Evolutionary conservation across 1,139 yeast species (phyloP).

Genomic region (Hemisphaericaspora lyxosophila): DNA sequence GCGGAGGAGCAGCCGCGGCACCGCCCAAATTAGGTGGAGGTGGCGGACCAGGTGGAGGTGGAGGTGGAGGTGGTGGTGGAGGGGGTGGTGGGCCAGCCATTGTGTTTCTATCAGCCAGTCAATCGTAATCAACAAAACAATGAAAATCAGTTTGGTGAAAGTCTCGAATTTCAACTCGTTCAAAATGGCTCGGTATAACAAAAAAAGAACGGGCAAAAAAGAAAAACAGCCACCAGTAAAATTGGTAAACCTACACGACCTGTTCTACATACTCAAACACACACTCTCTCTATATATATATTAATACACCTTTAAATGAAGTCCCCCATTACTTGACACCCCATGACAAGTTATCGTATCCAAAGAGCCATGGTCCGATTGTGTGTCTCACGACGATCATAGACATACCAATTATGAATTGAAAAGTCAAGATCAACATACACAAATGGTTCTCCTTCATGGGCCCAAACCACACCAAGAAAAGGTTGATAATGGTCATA

Average conservation of each 20-base stretch:
- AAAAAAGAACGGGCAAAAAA: neutral
- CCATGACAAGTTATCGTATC: constrained; percentile 74
- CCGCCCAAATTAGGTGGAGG: constrained; percentile 9
- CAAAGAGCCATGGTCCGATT: constrained; percentile 82
- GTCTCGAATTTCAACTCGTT: too few species aligned
- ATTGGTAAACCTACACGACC: neutral
- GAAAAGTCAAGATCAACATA: constrained; percentile 54
- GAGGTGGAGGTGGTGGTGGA: constrained; percentile 49
- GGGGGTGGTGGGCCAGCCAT: constrained; percentile 21
- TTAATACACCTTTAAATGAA: neutral
- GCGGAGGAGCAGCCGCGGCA: constrained; percentile 24
- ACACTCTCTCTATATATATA: neutral
- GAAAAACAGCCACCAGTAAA: neutral
- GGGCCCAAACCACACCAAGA: constrained; percentile 86
- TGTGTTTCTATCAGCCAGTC: neutral
- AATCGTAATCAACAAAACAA: neutral
- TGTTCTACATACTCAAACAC: neutral
- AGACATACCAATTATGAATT: constrained; percentile 60
- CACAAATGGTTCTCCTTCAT: constrained; percentile 80
- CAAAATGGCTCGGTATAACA: too few species aligned
- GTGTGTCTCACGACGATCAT: constrained; percentile 80
- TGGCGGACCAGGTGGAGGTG: constrained; percentile 22
- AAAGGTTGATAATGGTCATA: constrained; percentile 81
- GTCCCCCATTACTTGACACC: constrained; percentile 41
- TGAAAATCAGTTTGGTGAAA: too few species aligned